Evolutionary conservation across 345 rosid genomes (phyloP).

Genomic region (Garcia nutans): DNA sequence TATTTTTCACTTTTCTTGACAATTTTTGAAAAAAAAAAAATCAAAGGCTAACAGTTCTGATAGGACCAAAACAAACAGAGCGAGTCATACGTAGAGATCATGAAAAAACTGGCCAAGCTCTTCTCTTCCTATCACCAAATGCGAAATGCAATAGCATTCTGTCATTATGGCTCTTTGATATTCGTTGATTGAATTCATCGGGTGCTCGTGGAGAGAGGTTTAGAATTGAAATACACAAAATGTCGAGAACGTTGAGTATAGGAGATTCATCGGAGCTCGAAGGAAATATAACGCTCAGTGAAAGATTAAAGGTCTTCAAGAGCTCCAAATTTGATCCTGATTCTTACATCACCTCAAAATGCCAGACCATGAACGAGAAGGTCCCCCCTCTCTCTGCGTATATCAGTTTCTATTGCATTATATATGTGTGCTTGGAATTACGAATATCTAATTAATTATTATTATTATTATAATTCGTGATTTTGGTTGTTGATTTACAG

Average conservation of each 20-base stretch:
- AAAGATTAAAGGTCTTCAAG: slow-evolving; percentile 77
- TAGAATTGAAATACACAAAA: slow-evolving; percentile 8
- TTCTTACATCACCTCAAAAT: slow-evolving; percentile 60
- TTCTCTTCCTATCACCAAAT: too few species aligned
- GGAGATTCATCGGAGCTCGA: slow-evolving; percentile 71
- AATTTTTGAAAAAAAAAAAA: too few species aligned
- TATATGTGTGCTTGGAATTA: not conserved
- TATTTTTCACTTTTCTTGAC: too few species aligned
- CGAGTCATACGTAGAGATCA: slow-evolving; percentile 22
- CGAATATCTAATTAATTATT: too few species aligned
- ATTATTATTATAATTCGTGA: too few species aligned
- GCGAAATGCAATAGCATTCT: too few species aligned
- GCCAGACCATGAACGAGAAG: slow-evolving; percentile 83
- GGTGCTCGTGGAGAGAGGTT: not conserved
- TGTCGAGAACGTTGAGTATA: slow-evolving; percentile 44
- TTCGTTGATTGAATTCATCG: not conserved
- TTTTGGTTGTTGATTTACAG: too few species aligned
- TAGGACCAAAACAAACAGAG: slow-evolving; percentile 24
- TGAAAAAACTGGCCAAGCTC: too few species aligned
- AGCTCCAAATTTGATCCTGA: slow-evolving; percentile 68
- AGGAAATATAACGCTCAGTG: slow-evolving; percentile 59
- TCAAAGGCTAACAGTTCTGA: too few species aligned
- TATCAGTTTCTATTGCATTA: not conserved
- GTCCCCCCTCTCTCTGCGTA: slow-evolving; percentile 15
- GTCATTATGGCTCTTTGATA: too few species aligned